Evolutionary conservation across 1,284 basidiomycete genomes (phyloP), one percentile per base, ranked within the genome.

Genomic region (Tranzscheliella williamsii): DNA sequence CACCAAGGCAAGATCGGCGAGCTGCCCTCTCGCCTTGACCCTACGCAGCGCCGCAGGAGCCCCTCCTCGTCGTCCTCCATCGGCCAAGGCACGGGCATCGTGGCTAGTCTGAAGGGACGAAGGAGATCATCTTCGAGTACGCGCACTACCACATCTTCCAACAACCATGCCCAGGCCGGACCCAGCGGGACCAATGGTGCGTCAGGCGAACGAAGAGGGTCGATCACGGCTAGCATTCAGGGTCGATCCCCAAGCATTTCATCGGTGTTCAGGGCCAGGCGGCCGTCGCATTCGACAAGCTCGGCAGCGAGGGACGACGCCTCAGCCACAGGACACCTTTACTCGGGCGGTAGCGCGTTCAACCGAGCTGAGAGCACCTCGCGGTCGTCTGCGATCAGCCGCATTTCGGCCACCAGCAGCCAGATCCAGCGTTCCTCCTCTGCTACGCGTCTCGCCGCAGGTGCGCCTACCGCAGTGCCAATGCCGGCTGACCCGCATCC

Each of bases 1-100:
- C 56, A 64, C 12, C 61, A 65, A 15, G 69, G 71, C 24, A 76
- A 76, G 60, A 65, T 71, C 27, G 74, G 74, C 13, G 74, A 76
- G 33, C 31, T 73, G 5, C 63, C 66, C 2, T 26, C 44, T 6
- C 22, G 57, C 9, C 4, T 61, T 4, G 57, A 61, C 17, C 18
- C 38, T 12, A 16, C 22, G 3, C 27, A 16, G 3, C 27, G 51
- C 13, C 35, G 58, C 5, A 33, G 52, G 11, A 44, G 46, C 29
- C 52, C 52, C 1, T 41, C 48, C 2, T 36, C 46, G 0, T 39
- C 42, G 7, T 40, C 41, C 4, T 39, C n/a, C 29, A 20, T 37
- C 11, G 16, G 34, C 11, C n/a, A n/a, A n/a, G 47, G 56, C 15
- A n/a, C 16, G 2, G 52, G 58, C 2, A 43, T 63, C 23, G 49